Base-by-base conservation (phyloP, 257 asterid species). In the Ajuga chamaepitys region DNA sequence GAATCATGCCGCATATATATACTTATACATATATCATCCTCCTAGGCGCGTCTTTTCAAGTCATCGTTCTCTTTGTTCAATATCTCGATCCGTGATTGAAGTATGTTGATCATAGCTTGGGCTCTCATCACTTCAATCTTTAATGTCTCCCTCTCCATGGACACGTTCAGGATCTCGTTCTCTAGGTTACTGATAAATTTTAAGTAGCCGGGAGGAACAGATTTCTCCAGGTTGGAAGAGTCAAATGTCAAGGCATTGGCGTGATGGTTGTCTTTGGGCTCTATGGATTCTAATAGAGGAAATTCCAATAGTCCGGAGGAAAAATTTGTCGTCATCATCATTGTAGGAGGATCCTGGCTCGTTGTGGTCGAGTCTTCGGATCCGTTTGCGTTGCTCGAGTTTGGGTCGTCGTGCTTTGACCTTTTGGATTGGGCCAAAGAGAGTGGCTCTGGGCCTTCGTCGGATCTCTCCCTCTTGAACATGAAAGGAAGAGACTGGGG, bases 111-210 rank as follows among this genome's bases (percentile, higher is more conserved):
- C 95, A 89, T 88, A 0, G 97, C 95, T 44, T 93, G 88, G 25
- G 95, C 95, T 54, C 99, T 82, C 96, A 89, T 89, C 90, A 93
- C 83, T 72, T 93, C 99, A 72, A 93, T 86, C 92, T 86, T 93
- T 71, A 83, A 41, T 0, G 90, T 87, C 80, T 93, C 99, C 74
- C 95, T 67, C 70, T 89, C 99, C 97, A 87, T 86, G 51, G 97
- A 84, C 5, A 86, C 88, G 17, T 86, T 89, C 25, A 89, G 75
- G 42, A 89, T 84, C 87, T 86, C 96, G 11, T 77, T 85, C 83
- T 93, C 99, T 2, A 93, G 77, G 51, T 89, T 86, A 82, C 85
- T 84, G 60, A 93, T 93, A 42, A 89, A 93, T 59, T 89, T 93
- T 74, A 89, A 38, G 72, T 89, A 93, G 6, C 96, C 99, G 4